Conservation (phyloP, 1,284 basidiomycete species). For the Cutaneotrichosporon spelunceum region DNA sequence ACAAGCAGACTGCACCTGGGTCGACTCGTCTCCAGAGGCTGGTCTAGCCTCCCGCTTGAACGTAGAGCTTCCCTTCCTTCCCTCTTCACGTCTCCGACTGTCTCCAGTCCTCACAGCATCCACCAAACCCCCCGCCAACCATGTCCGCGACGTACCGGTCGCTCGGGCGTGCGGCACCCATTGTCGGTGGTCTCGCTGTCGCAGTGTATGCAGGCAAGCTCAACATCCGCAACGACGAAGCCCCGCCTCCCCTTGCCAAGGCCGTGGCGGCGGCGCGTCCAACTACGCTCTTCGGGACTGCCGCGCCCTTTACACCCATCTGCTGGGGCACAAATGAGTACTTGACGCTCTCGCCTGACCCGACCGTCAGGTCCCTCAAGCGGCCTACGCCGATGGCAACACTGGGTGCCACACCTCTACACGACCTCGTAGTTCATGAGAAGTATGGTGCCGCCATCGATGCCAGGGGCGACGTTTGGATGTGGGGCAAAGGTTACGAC, state of each 20-base stretch:
- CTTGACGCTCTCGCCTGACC: constrained; percentile 36
- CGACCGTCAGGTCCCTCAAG: constrained; percentile 28
- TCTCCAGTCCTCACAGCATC: not conserved
- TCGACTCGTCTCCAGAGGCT: too few species aligned
- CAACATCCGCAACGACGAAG: constrained; percentile 16
- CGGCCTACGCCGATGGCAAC: constrained; percentile 37
- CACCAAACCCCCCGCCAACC: not conserved
- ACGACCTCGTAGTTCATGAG: constrained; percentile 71
- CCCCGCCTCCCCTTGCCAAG: constrained; percentile 7
- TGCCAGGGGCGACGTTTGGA: constrained; percentile 78
- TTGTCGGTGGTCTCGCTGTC: constrained; percentile 4
- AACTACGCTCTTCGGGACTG: not conserved
- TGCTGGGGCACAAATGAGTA: constrained; percentile 47
- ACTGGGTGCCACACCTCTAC: constrained; percentile 57
- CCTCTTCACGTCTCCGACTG: not conserved
- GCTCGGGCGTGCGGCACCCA: constrained; percentile 7
- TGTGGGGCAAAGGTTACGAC: constrained; percentile 70
- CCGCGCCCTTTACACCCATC: constrained; percentile 27
- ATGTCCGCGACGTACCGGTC: constrained; percentile 6
- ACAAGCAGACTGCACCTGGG: too few species aligned
- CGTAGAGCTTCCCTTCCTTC: not conserved
- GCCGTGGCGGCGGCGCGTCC: not conserved
- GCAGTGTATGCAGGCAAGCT: constrained; percentile 10
- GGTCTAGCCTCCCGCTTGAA: not conserved
- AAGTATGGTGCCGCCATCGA: constrained; percentile 79